Percentiles rank a stretch among this genome's conserved stretches.
Evolutionary conservation across 257 asterid species (phyloP).

Genomic region (Nicotiana tomentosiformis): DNA sequence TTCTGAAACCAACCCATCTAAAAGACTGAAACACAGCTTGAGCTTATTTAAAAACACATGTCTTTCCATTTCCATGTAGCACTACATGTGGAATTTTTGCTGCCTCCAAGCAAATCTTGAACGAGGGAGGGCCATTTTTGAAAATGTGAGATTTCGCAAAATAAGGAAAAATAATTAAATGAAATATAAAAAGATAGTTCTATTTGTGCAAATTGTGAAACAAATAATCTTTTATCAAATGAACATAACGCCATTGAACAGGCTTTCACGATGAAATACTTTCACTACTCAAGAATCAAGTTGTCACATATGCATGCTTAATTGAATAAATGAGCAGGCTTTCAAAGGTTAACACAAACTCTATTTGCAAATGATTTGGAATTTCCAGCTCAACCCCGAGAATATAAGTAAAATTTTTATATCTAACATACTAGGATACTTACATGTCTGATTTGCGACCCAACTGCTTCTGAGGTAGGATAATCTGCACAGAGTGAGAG

Average conservation of each 20-base stretch:
- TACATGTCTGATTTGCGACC: constrained; percentile 91
- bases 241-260: background rate
- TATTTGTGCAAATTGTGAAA: background rate
- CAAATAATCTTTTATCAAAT: background rate
- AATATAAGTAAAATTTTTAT: background rate
- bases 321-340: background rate
- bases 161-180: background rate
- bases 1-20: background rate
- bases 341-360: background rate
- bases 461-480: constrained; percentile 94
- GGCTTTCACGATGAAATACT: background rate
- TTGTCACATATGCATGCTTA: background rate
- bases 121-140: background rate
- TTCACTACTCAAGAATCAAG: background rate
- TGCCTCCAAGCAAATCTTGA: background rate
- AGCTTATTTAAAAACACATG: background rate
- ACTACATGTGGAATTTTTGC: background rate
- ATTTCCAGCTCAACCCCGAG: background rate
- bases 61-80: too few species aligned
- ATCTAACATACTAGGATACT: constrained; percentile 14
- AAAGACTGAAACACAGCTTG: background rate
- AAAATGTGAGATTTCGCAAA: background rate
- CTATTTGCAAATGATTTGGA: background rate
- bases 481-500: constrained; percentile 83
- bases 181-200: background rate